Percentiles rank a stretch among this genome's conserved stretches.
Conservation (phyloP, 2,329 filamentous ascomycete genomes). For the Colletotrichum shisoi region DNA sequence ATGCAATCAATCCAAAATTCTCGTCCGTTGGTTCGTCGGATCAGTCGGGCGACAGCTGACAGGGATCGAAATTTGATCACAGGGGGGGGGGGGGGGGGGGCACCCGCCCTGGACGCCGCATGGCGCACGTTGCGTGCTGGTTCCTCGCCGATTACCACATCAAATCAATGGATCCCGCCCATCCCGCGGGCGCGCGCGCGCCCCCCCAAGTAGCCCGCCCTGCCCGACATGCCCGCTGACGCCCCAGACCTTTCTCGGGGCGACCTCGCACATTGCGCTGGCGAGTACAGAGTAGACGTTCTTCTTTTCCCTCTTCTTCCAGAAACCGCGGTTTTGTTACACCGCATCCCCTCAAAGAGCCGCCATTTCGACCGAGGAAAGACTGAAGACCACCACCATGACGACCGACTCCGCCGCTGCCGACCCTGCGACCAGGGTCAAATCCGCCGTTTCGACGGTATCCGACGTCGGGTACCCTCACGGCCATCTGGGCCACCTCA, state of each 20-base stretch:
- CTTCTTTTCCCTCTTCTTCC: background rate
- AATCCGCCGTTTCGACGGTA: slow-evolving; percentile 29
- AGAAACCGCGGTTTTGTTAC: background rate
- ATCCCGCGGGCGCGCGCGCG: slow-evolving; percentile 2
- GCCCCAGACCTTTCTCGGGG: slow-evolving; percentile 14
- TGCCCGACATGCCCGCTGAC: slow-evolving; percentile 22
- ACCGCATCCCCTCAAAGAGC: slow-evolving; percentile 4
- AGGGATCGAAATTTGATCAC: slow-evolving; percentile 14
- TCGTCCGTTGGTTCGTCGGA: slow-evolving; percentile 5
- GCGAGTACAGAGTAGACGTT: slow-evolving; percentile 30
- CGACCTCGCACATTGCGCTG: slow-evolving; percentile 24
- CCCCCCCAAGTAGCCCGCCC: background rate
- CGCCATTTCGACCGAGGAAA: background rate
- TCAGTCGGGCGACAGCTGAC: slow-evolving; percentile 15
- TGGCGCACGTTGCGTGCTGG: background rate
- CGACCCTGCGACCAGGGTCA: slow-evolving; percentile 31
- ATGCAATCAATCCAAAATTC: slow-evolving; percentile 6
- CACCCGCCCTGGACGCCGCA: background rate
- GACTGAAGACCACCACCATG: background rate
- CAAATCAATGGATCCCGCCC: slow-evolving; percentile 22
- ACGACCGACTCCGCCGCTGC: slow-evolving; percentile 28
- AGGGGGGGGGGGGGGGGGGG: background rate
- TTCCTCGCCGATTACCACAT: slow-evolving; percentile 31
- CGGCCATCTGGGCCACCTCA: slow-evolving; percentile 84
- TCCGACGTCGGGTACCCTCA: slow-evolving; percentile 67